Evolutionary conservation across 345 rosid species (phyloP).

Genomic region (Corchorus olitorius): DNA sequence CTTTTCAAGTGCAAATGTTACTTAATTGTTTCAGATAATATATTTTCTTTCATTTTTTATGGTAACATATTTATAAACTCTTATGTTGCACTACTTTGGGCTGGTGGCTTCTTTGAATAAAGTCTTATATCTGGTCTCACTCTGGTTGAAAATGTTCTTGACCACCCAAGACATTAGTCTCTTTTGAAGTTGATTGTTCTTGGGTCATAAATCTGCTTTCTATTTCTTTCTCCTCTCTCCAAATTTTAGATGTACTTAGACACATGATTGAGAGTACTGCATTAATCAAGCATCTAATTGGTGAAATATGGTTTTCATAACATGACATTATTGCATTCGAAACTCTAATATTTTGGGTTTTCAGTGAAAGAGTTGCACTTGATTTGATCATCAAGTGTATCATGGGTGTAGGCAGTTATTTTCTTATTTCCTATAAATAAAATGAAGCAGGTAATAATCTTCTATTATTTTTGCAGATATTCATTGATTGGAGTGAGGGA

Average conservation of each 20-base stretch:
- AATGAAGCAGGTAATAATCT: conserved; percentile 1
- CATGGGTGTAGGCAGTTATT: neutral
- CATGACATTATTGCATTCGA: neutral
- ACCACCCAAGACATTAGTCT: neutral
- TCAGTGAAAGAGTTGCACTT: neutral
- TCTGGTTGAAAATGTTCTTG: neutral
- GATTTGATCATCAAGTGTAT: neutral
- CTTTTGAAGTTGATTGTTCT: neutral
- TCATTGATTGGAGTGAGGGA: conserved; percentile 80
- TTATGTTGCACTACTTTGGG: neutral
- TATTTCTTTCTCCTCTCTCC: neutral
- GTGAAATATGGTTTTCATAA: neutral
- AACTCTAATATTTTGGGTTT: neutral
- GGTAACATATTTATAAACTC: neutral
- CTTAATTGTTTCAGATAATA: neutral
- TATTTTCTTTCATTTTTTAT: neutral
- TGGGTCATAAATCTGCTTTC: neutral
- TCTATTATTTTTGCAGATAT: conserved; percentile 49
- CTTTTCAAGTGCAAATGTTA: neutral
- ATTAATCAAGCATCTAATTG: neutral
- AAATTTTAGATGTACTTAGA: neutral
- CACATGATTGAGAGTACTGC: neutral
- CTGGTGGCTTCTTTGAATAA: neutral
- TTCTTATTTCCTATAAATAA: neutral
- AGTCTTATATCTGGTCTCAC: neutral